Conservation (phyloP, 148 eudicot species). For the Salicornia ramosissima region DNA sequence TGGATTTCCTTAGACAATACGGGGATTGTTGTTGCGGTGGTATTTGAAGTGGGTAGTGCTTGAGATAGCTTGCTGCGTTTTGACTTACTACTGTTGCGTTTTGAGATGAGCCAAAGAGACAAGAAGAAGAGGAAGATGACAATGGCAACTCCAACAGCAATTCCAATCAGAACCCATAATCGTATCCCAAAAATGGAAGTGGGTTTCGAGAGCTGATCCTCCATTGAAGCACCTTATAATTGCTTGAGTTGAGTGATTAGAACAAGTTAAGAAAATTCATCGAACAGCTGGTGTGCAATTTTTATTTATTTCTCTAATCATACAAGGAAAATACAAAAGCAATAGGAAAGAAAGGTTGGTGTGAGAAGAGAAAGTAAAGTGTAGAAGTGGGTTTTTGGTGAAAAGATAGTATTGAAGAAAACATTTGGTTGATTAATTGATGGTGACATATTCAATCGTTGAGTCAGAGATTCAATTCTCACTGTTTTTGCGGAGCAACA, state of each 20-base stretch:
- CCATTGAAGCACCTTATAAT: conserved; percentile 26
- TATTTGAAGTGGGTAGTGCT: neutral
- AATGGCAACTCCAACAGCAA: conserved; percentile 43
- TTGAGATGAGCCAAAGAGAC: conserved; percentile 44
- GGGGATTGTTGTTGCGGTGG: conserved; percentile 21
- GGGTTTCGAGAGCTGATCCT: conserved; percentile 43
- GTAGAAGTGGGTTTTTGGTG: conserved; percentile 14
- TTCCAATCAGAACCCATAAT: conserved; percentile 46
- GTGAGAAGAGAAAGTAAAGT: conserved; percentile 6
- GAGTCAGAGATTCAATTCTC: neutral
- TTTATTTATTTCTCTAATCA: conserved; percentile 3
- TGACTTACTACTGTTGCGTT: conserved; percentile 22
- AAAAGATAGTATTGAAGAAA: neutral
- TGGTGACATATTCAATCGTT: conserved; percentile 14
- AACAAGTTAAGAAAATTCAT: conserved; percentile 17
- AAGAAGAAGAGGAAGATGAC: conserved; percentile 45
- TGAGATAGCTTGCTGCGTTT: conserved; percentile 9
- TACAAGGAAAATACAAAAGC: conserved; percentile 7
- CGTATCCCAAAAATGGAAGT: conserved; percentile 48
- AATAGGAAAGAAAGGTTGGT: conserved; percentile 10
- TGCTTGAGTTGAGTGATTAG: neutral
- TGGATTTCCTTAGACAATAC: conserved; percentile 31
- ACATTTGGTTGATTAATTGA: conserved; percentile 13
- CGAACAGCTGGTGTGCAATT: conserved; percentile 39
- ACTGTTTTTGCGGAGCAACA: conserved; percentile 11